Conservation (phyloP, 2,329 filamentous ascomycete species). For the Cladophialophora yegresii region DNA sequence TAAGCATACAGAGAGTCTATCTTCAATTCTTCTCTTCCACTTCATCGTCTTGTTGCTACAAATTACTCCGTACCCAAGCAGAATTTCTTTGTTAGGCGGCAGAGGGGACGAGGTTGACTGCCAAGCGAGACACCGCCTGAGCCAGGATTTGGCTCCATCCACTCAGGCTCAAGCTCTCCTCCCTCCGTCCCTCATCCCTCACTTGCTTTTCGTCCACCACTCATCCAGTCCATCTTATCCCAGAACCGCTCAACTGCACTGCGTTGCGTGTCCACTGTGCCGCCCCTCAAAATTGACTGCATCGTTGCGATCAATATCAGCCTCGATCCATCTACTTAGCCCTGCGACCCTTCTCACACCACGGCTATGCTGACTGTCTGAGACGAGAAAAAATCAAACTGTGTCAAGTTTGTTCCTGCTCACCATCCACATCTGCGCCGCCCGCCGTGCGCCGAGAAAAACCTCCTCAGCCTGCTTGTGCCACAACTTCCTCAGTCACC, state of each 20-base stretch:
- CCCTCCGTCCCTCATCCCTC: constrained; percentile 11
- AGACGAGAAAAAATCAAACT: constrained; percentile 13
- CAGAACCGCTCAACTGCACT: constrained; percentile 10
- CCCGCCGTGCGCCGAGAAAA: constrained; percentile 28
- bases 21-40: not conserved
- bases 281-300: constrained; percentile 16
- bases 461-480: constrained; percentile 31
- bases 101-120: constrained; percentile 5
- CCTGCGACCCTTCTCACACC: not conserved
- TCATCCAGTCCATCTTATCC: constrained; percentile 20
- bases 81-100: constrained; percentile 6
- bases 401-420: constrained; percentile 12
- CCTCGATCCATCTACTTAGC: not conserved
- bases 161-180: constrained; percentile 2
- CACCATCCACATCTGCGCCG: constrained; percentile 17
- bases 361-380: not conserved
- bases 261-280: constrained; percentile 4
- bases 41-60: not conserved
- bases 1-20: not conserved
- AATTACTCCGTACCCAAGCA: not conserved
- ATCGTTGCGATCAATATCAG: constrained; percentile 18
- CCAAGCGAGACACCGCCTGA: constrained; percentile 15
- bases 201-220: constrained; percentile 9
- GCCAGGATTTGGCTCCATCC: constrained; percentile 30
- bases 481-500: constrained; percentile 19